A percentile compares a stretch with the other conserved stretches of the same genome.
Evolutionary conservation across 2,329 filamentous ascomycete genomes (phyloP).

Genomic region (Nemania bipapillata): DNA sequence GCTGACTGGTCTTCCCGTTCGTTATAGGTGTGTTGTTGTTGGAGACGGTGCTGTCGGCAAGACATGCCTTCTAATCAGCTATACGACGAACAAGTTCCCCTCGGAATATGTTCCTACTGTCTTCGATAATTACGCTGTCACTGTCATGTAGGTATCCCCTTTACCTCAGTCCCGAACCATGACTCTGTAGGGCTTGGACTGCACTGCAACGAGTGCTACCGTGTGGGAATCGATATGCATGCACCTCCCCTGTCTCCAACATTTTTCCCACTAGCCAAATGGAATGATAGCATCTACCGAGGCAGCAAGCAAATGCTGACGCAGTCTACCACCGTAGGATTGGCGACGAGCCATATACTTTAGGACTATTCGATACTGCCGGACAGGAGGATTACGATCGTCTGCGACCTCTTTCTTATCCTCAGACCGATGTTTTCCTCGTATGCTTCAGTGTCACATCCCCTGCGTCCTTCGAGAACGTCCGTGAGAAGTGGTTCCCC

Average conservation of each 20-base stretch:
- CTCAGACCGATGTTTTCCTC: constrained; percentile 97
- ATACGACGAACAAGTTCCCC: constrained; percentile 99
- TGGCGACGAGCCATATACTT: constrained; percentile 96
- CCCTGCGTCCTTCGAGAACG: constrained; percentile 98
- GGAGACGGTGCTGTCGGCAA: constrained; percentile 99
- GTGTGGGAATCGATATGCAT: constrained; percentile 15
- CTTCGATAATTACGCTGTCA: constrained; percentile 99
- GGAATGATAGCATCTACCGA: background rate
- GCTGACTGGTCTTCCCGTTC: constrained; percentile 37
- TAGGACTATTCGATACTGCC: constrained; percentile 97
- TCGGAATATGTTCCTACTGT: constrained; percentile 99
- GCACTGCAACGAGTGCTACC: constrained; percentile 7
- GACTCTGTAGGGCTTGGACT: constrained; percentile 2
- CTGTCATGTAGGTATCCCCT: constrained; percentile 83
- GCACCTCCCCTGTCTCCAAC: background rate
- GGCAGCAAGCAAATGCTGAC: constrained; percentile 32
- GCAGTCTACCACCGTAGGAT: constrained; percentile 74
- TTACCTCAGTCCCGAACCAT: constrained; percentile 9
- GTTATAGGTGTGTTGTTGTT: constrained; percentile 90
- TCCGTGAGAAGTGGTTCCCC: constrained; percentile 98
- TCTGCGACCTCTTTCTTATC: constrained; percentile 94
- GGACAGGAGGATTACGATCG: constrained; percentile 99
- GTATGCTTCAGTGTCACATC: constrained; percentile 99
- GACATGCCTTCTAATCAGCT: constrained; percentile 98
- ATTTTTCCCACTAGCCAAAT: background rate